Evolutionary conservation across 106 monocot genomes (phyloP).

Genomic region (Acorus gramineus): DNA sequence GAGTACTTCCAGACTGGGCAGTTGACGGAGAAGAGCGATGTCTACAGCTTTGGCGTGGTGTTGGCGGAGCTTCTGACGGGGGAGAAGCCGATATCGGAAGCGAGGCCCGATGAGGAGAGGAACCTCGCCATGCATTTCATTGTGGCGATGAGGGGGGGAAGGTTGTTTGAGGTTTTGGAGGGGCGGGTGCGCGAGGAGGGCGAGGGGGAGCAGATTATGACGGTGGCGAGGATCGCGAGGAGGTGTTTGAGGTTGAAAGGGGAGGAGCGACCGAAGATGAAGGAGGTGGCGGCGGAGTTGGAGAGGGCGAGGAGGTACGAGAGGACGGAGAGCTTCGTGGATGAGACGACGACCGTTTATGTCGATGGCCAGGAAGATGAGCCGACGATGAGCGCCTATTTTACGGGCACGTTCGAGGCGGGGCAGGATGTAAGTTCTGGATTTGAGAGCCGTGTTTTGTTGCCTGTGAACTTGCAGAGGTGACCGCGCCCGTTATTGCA

Average conservation of each 20-base stretch:
- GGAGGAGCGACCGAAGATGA: conserved; percentile 61
- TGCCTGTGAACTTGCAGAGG: conserved; percentile 1
- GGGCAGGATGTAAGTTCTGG: too few species aligned
- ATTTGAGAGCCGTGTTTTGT: not conserved
- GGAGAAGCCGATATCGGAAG: conserved; percentile 8
- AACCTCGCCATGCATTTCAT: conserved; percentile 31
- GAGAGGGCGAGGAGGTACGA: conserved; percentile 18
- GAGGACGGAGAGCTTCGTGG: not conserved
- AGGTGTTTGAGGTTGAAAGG: conserved; percentile 37
- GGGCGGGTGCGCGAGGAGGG: conserved; percentile 9
- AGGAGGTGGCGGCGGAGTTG: conserved; percentile 38
- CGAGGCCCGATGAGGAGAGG: conserved; percentile 8
- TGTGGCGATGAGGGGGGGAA: conserved; percentile 4
- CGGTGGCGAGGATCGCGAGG: conserved; percentile 4
- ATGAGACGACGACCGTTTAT: not conserved
- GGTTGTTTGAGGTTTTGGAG: conserved; percentile 15
- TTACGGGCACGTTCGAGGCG: too few species aligned
- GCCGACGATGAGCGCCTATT: too few species aligned
- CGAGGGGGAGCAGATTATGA: conserved; percentile 4
- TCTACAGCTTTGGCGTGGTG: conserved; percentile 41
- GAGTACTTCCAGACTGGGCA: conserved; percentile 17
- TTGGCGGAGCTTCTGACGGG: conserved; percentile 33
- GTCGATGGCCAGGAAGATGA: too few species aligned
- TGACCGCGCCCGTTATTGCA: too few species aligned
- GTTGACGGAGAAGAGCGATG: conserved; percentile 23